phyloP scores from a whole-genome alignment of 192 early-diverging fungal species.

The Rhizoclosmatium sp. region DNA sequence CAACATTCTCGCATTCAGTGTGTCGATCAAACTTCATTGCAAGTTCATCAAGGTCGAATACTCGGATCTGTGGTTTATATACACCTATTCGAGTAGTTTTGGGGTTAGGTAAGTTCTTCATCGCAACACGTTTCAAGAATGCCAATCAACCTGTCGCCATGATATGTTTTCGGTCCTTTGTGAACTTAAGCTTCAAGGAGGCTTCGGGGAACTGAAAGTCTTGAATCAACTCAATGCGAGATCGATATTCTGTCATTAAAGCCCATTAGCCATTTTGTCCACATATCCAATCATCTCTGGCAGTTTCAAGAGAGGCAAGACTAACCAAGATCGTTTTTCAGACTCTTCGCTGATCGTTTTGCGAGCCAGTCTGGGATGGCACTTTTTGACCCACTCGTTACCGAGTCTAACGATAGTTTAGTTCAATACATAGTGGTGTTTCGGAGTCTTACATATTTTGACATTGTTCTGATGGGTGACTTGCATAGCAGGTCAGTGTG shows the following conservation, averaged over 20 bases:
- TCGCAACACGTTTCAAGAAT: not conserved
- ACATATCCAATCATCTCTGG: too few species aligned
- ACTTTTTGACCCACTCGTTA: slow-evolving; percentile 60
- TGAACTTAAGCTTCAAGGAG: slow-evolving; percentile 80
- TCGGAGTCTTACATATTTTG: slow-evolving; percentile 75
- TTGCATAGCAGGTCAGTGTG: slow-evolving; percentile 55
- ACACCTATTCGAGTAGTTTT: slow-evolving; percentile 56
- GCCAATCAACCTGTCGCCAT: slow-evolving; percentile 80
- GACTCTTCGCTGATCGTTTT: slow-evolving; percentile 79
- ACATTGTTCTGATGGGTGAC: slow-evolving; percentile 92
- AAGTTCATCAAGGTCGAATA: slow-evolving; percentile 90
- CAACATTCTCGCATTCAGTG: slow-evolving; percentile 90
- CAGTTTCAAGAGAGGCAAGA: not conserved
- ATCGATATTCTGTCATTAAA: slow-evolving; percentile 75
- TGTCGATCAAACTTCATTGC: slow-evolving; percentile 99
- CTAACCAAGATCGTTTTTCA: slow-evolving; percentile 87
- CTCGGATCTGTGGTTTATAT: slow-evolving; percentile 98
- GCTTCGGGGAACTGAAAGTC: slow-evolving; percentile 99
- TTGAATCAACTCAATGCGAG: slow-evolving; percentile 94
- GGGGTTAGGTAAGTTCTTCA: not conserved
- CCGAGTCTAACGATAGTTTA: slow-evolving; percentile 54
- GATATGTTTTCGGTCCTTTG: slow-evolving; percentile 84
- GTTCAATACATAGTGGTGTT: not conserved
- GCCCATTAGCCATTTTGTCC: too few species aligned
- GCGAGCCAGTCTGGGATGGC: slow-evolving; percentile 97